These are phyloP conservation scores for Celoporthe dispersa DNA, from an alignment of 2,329 filamentous ascomycete species.

Conservation along the genomic window DNA sequence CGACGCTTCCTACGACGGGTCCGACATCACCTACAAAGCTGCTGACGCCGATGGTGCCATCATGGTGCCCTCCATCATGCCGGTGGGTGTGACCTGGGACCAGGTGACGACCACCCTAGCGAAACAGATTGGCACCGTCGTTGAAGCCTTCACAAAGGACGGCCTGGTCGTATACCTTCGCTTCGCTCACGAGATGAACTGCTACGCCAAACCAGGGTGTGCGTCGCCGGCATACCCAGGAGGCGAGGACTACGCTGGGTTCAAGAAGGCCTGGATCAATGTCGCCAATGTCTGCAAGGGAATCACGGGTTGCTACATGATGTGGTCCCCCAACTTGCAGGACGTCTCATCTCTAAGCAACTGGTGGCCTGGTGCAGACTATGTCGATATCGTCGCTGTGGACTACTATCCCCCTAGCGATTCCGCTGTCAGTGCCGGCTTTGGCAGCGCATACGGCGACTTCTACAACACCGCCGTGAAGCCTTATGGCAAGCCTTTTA, in stretches of 20 bases:
- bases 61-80: slow-evolving; percentile 34
- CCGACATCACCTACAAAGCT: slow-evolving; percentile 27
- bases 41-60: slow-evolving; percentile 31
- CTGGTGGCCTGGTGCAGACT: slow-evolving; percentile 31
- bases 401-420: slow-evolving; percentile 28
- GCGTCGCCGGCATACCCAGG: slow-evolving; percentile 25
- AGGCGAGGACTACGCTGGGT: slow-evolving; percentile 22
- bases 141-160: slow-evolving; percentile 28
- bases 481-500: slow-evolving; percentile 26
- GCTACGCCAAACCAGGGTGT: slow-evolving; percentile 28
- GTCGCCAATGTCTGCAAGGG: slow-evolving; percentile 27
- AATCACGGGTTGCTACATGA: slow-evolving; percentile 29
- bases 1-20: slow-evolving; percentile 31
- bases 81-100: slow-evolving; percentile 30
- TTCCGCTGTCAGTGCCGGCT: slow-evolving; percentile 10
- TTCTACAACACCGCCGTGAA: slow-evolving; percentile 23
- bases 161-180: slow-evolving; percentile 32
- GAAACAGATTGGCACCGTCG: slow-evolving; percentile 25
- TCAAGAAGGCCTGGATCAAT: slow-evolving; percentile 29
- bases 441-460: slow-evolving; percentile 18
- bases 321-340: slow-evolving; percentile 30
- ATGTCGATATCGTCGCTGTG: slow-evolving; percentile 32
- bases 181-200: slow-evolving; percentile 34
- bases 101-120: slow-evolving; percentile 28
- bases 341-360: slow-evolving; percentile 29